These are phyloP conservation scores for Psidium guajava DNA, from an alignment of 345 rosid species.

Conservation along the genomic window DNA sequence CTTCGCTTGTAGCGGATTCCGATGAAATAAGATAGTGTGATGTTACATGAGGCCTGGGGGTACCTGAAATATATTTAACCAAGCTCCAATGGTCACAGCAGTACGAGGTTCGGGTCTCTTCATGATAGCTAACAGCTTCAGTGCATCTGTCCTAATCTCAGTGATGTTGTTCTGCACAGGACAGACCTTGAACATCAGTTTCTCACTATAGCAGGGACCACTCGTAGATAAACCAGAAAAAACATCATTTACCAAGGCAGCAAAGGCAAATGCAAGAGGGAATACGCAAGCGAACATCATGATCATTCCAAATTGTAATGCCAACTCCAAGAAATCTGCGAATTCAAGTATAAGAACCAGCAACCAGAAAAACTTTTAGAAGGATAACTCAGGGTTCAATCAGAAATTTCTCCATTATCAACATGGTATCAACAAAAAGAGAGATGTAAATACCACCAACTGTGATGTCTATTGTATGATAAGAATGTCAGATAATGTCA, in stretches of 20 bases:
- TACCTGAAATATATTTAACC: constrained; percentile 96
- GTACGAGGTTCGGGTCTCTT: constrained; percentile 81
- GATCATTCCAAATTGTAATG: constrained; percentile 91
- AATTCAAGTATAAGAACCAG: neutral
- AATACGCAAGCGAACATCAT: constrained; percentile 99
- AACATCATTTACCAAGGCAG: constrained; percentile 39
- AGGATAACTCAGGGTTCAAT: neutral
- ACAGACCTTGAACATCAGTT: neutral
- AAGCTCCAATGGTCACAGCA: constrained; percentile 83
- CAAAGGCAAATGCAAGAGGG: constrained; percentile 74
- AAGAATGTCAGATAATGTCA: neutral
- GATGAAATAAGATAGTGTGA: neutral
- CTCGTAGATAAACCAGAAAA: neutral
- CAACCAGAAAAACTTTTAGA: neutral
- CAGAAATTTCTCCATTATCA: neutral
- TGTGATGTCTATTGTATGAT: neutral
- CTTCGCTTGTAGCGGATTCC: neutral
- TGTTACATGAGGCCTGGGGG: neutral
- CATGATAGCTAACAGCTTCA: constrained; percentile 63
- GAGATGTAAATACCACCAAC: neutral
- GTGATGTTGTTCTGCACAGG: constrained; percentile 53
- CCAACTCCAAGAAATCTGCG: constrained; percentile 74
- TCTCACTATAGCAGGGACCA: neutral
- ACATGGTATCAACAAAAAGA: neutral
- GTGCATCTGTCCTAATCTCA: constrained; percentile 80